Evolutionary conservation across 2,329 filamentous ascomycete genomes (phyloP).

Genomic region (Trichoderma guizhouense): DNA sequence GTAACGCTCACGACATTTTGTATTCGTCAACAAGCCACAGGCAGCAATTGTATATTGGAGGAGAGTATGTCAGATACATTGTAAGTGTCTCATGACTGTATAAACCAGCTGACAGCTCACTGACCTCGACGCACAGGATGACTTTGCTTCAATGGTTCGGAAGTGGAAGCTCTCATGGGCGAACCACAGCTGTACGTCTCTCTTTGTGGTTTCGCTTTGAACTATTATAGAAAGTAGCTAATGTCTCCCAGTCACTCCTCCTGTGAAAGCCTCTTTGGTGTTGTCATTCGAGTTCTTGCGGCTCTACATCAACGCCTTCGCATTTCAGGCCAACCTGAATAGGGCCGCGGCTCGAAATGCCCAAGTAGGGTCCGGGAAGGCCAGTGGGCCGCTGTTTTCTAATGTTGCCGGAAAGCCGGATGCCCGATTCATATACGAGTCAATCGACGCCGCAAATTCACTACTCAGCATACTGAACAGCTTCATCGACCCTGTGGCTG

Average conservation of each 20-base stretch:
- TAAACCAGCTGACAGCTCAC: background rate
- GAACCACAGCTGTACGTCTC: background rate
- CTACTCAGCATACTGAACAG: background rate
- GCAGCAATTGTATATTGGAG: background rate
- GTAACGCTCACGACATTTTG: background rate
- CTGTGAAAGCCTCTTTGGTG: background rate
- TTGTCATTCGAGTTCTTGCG: background rate
- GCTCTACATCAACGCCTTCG: background rate
- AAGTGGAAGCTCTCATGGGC: constrained; percentile 3
- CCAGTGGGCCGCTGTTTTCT: background rate
- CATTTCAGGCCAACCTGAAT: background rate
- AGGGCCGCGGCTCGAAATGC: background rate
- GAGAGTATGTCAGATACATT: background rate
- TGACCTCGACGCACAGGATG: background rate
- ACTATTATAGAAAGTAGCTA: background rate
- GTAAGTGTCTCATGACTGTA: background rate
- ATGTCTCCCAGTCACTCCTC: background rate
- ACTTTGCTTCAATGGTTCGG: constrained; percentile 1
- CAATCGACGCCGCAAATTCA: background rate
- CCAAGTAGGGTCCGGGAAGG: background rate
- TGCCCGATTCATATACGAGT: background rate
- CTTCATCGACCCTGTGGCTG: background rate
- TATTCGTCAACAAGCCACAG: background rate
- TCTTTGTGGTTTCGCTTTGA: background rate
- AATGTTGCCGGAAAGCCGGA: background rate